Conservation (phyloP, 2,329 filamentous ascomycete genomes). For the Hymenoscyphus linearis region DNA sequence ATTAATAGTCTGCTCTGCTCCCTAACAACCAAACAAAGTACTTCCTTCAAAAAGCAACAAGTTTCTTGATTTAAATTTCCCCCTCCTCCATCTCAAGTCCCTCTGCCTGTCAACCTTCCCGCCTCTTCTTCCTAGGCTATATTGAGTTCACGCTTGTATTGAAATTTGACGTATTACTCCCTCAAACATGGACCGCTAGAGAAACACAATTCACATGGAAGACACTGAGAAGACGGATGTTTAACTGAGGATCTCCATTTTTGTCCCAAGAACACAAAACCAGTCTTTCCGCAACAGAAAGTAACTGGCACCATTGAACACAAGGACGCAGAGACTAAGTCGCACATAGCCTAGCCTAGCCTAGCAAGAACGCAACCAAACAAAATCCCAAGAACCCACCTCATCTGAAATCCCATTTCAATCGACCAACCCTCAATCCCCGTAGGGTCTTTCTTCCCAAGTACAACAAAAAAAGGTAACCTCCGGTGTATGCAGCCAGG, state of each 20-base stretch:
- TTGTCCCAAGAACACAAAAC: neutral
- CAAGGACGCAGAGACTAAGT: neutral
- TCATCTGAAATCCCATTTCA: neutral
- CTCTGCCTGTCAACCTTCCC: too few relatives aligned
- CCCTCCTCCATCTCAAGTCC: too few relatives aligned
- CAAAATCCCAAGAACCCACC: neutral
- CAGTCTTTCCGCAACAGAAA: neutral
- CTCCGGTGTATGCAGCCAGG: slow-evolving; percentile 25
- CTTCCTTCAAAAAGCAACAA: too few relatives aligned
- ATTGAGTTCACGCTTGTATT: too few relatives aligned
- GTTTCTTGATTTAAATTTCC: too few relatives aligned
- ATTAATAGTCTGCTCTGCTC: too few relatives aligned
- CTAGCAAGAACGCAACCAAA: neutral
- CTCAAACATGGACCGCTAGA: neutral
- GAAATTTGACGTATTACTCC: too few relatives aligned
- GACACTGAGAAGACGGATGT: neutral
- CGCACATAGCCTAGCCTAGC: neutral
- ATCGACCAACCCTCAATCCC: neutral
- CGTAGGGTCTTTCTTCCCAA: neutral
- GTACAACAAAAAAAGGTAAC: slow-evolving; percentile 5
- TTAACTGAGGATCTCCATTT: neutral
- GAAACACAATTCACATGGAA: neutral
- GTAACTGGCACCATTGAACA: neutral
- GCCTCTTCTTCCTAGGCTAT: too few relatives aligned
- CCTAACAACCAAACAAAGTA: too few relatives aligned